A percentile compares a stretch with the other conserved stretches of the same genome.
Evolutionary conservation across 2,329 filamentous ascomycete genomes (phyloP).

Genomic region (Pseudofabraea citricarpa): DNA sequence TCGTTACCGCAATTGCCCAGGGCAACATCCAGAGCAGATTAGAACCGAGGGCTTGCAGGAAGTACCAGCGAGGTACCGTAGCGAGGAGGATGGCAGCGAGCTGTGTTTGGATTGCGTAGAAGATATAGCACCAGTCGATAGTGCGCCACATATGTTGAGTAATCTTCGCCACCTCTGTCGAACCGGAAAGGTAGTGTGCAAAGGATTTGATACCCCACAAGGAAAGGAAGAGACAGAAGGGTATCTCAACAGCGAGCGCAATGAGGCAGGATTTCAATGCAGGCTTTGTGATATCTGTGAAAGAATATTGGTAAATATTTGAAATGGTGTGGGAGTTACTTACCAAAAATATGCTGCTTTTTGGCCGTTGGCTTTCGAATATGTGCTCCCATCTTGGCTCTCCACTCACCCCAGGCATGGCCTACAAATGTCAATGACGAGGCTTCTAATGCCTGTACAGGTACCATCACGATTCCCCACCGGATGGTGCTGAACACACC

Average conservation of each 20-base stretch:
- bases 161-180: conserved; percentile 51
- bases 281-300: conserved; percentile 41
- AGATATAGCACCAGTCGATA: conserved; percentile 64
- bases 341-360: conserved; percentile 28
- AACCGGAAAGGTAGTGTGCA: conserved; percentile 56
- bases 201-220: conserved; percentile 54
- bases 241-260: conserved; percentile 54
- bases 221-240: conserved; percentile 58
- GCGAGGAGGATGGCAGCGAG: conserved; percentile 58
- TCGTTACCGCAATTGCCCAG: conserved; percentile 61
- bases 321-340: too few species aligned
- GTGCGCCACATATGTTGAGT: conserved; percentile 55
- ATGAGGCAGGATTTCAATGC: conserved; percentile 48
- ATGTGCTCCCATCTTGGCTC: conserved; percentile 27
- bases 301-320: too few species aligned
- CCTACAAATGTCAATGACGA: conserved; percentile 62
- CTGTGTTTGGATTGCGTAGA: conserved; percentile 62
- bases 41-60: conserved; percentile 60
- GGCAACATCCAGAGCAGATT: conserved; percentile 67
- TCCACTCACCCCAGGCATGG: conserved; percentile 57
- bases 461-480: conserved; percentile 72
- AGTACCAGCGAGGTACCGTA: conserved; percentile 60
- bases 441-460: conserved; percentile 61
- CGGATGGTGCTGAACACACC: conserved; percentile 69
- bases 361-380: conserved; percentile 25